Conservation (phyloP, 169 alveolate genomes). For the Eimeria necatrix region DNA sequence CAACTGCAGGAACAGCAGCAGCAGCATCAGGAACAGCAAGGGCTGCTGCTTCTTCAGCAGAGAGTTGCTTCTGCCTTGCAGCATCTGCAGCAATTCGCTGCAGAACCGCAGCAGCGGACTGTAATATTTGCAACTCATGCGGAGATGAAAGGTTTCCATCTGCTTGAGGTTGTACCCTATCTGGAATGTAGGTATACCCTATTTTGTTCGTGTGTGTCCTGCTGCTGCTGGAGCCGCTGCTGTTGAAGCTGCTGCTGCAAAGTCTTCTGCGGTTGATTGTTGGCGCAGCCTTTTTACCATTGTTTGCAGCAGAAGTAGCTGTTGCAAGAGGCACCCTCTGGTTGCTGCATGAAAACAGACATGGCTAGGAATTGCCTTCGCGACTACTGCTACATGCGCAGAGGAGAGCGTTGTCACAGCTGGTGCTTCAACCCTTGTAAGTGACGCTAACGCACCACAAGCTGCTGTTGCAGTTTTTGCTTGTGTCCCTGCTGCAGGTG, state of each 20-base stretch:
- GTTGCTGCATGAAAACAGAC: too few relatives aligned
- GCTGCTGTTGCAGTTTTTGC: background rate
- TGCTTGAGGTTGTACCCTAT: background rate
- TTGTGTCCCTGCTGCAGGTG: background rate
- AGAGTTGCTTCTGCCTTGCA: background rate
- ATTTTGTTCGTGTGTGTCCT: too few relatives aligned
- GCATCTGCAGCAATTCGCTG: background rate
- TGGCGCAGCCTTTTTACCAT: too few relatives aligned
- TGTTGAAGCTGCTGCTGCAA: too few relatives aligned
- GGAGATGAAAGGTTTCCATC: background rate
- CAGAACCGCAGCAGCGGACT: background rate
- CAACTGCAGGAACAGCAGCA: background rate
- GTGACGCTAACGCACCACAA: background rate
- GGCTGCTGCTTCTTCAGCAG: background rate
- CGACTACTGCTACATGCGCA: too few relatives aligned
- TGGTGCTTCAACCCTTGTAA: background rate
- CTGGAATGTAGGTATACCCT: background rate
- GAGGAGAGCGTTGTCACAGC: too few relatives aligned
- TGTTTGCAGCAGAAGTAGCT: too few relatives aligned
- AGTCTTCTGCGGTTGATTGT: too few relatives aligned
- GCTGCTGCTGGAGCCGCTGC: too few relatives aligned
- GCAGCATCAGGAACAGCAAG: background rate
- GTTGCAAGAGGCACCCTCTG: too few relatives aligned
- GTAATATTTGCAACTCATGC: background rate
- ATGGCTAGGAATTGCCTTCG: too few relatives aligned